Evolutionary conservation across 2,329 filamentous ascomycete genomes (phyloP).

Genomic region (Botrytis porri): DNA sequence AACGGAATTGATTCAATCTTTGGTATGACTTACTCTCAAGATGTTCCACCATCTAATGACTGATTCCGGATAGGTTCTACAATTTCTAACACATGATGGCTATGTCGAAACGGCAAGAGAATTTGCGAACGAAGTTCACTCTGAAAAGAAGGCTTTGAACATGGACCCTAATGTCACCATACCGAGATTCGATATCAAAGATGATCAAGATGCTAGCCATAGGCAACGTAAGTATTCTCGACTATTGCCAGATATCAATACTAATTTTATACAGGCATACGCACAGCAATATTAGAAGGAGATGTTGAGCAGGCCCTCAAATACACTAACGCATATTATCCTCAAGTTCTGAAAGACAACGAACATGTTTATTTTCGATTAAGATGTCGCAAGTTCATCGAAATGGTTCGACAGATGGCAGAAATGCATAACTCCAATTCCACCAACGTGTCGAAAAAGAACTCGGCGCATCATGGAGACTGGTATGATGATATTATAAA

Average conservation of each 20-base stretch:
- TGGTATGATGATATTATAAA: conserved; percentile 41
- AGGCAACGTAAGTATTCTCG: conserved; percentile 67
- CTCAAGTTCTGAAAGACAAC: conserved; percentile 74
- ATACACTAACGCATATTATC: conserved; percentile 74
- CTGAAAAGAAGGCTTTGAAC: conserved; percentile 68
- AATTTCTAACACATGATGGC: conserved; percentile 91
- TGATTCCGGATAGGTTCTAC: conserved; percentile 52
- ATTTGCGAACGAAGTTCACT: conserved; percentile 77
- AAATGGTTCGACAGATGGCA: conserved; percentile 79
- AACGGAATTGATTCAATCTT: conserved; percentile 73
- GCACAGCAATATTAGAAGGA: conserved; percentile 81
- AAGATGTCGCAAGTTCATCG: conserved; percentile 87
- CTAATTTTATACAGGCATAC: conserved; percentile 62
- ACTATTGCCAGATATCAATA: background rate
- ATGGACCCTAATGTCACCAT: conserved; percentile 52
- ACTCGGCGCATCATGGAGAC: conserved; percentile 41
- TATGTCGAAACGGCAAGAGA: conserved; percentile 90
- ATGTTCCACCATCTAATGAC: conserved; percentile 6
- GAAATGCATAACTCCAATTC: conserved; percentile 50
- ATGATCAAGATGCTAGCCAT: conserved; percentile 83
- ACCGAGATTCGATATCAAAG: conserved; percentile 63
- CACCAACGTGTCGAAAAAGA: conserved; percentile 37
- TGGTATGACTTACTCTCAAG: conserved; percentile 50
- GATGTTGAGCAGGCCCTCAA: conserved; percentile 90
- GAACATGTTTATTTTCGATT: conserved; percentile 84